Conservation (phyloP, 2,329 filamentous ascomycete genomes). For the Immersiporthe knoxdaviesiana region DNA sequence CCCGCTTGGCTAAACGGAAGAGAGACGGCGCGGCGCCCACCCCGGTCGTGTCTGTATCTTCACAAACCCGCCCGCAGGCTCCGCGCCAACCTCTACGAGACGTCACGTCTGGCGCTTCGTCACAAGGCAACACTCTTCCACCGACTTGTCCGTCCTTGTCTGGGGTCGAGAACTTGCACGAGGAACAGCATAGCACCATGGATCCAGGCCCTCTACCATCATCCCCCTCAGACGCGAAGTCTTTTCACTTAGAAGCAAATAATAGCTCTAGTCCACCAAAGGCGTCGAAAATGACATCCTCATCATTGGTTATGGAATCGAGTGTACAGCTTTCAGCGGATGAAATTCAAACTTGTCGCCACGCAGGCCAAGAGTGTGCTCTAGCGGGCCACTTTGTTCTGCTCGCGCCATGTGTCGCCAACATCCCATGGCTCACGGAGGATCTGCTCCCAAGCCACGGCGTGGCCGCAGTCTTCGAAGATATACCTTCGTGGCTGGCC, state of each 20-base stretch:
- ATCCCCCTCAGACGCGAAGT: background rate
- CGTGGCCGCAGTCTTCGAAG: conserved; percentile 39
- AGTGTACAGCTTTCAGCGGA: background rate
- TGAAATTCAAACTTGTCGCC: conserved; percentile 36
- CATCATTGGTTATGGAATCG: conserved; percentile 32
- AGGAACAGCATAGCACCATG: background rate
- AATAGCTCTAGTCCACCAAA: background rate
- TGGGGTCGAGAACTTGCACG: background rate
- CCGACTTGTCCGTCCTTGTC: background rate
- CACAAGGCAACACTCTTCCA: conserved; percentile 12
- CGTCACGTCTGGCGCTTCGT: conserved; percentile 21
- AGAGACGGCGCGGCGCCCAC: background rate
- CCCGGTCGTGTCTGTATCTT: background rate
- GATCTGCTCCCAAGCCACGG: conserved; percentile 49
- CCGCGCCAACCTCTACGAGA: conserved; percentile 26
- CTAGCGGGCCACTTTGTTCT: conserved; percentile 45
- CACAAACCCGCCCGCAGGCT: conserved; percentile 2
- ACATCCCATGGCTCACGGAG: conserved; percentile 41
- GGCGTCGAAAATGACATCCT: conserved; percentile 21
- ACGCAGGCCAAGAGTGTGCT: conserved; percentile 42
- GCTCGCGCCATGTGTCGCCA: conserved; percentile 47
- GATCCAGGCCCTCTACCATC: background rate
- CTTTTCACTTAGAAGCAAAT: background rate
- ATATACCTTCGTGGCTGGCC: conserved; percentile 32
- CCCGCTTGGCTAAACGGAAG: conserved; percentile 4